Evolutionary conservation across 345 rosid genomes (phyloP), one percentile per base, ranked within the genome.

Genomic region (Ceriops tagal): DNA sequence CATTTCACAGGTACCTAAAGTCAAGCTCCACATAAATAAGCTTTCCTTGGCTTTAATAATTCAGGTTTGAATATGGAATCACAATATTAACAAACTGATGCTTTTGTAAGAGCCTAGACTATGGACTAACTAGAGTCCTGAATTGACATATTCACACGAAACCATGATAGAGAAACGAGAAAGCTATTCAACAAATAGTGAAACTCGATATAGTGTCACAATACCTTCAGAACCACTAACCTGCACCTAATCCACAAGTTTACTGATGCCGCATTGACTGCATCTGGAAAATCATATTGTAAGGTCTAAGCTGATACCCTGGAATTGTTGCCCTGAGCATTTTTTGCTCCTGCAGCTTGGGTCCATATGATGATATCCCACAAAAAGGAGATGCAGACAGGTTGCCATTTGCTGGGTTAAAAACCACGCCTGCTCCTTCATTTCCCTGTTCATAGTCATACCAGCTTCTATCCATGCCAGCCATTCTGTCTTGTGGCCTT

Each of bases 261-360:
- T 57, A 82, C 66, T 71, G 86, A 39, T 67, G 80, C 35, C 77
- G 85, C 85, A 76, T 74, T 6, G 86, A 74, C 63, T 80, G 88
- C 84, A 80, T 77, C 75, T 74, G 84, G 67, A 73, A 69, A 55
- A 77, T 67, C 58, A 75, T 24, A 71, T 37, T 61, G 80, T 79
- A 83, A 65, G 86, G 65, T 68, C 78, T 86, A 53, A 88, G 79
- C 37, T 86, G 91, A 73, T 89, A 81, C 55, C 80, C 82, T 24
- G 80, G 77, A 72, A 73, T 69, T 53, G 73, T 59, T 79, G 74
- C 92, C 73, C 79, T 56, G 18, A 84, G 83, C 74, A 87, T 75
- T 81, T 78, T 77, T 71, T 85, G 95, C 65, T 86, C 96, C 49
- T 85, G 90, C 69, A 82, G 58, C 84, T 83, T 87, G 6, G 81